Percentiles rank a stretch among this genome's conserved stretches.
phyloP scores from a whole-genome alignment of 2,329 filamentous ascomycete genomes.

The Beauveria rudraprayagi region DNA sequence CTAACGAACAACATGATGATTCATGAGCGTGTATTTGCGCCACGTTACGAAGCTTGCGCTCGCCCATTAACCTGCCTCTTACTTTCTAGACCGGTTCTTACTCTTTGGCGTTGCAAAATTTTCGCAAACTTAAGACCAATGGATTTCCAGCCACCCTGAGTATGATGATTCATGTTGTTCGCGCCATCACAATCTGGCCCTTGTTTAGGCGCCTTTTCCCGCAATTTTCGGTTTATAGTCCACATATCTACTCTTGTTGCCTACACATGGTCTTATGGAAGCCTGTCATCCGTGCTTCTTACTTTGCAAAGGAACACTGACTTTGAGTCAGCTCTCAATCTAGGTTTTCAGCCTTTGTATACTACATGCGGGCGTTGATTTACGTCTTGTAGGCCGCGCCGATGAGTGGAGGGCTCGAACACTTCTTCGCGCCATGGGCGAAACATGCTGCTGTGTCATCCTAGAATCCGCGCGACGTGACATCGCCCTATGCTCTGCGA shows the following conservation, averaged over 20 bases:
- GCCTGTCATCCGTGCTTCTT: too few relatives aligned
- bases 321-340: too few relatives aligned
- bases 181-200: neutral
- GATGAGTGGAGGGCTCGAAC: neutral
- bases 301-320: too few relatives aligned
- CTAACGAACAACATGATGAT: neutral
- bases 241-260: too few relatives aligned
- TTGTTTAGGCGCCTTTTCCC: neutral
- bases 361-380: neutral
- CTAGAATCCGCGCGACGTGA: neutral
- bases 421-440: neutral
- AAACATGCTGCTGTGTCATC: neutral
- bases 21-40: neutral
- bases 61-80: neutral
- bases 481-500: neutral
- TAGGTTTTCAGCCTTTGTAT: neutral
- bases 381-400: neutral
- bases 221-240: neutral
- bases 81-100: neutral
- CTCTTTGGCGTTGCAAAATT: neutral
- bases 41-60: neutral
- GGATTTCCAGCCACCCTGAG: neutral
- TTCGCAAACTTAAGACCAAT: neutral
- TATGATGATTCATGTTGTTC: neutral
- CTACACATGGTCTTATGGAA: too few relatives aligned